phyloP scores from a whole-genome alignment of 768 basidiomycete species.

The Pleurotus giganteus region DNA sequence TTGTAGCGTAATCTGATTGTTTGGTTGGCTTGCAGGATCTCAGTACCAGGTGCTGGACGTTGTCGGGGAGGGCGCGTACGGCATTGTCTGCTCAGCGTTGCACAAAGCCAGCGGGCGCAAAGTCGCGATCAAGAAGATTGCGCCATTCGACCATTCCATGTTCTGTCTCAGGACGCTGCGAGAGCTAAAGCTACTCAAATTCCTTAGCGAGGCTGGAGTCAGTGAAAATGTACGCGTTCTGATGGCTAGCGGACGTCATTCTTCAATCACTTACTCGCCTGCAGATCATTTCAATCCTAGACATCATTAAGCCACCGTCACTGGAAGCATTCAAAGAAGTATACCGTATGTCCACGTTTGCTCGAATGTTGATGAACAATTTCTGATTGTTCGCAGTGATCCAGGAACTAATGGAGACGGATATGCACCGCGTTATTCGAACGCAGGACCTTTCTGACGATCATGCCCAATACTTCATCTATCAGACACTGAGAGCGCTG shows the following conservation, averaged over 20 bases:
- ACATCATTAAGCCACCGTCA: constrained; percentile 81
- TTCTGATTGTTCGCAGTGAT: constrained; percentile 27
- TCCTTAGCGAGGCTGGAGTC: constrained; percentile 52
- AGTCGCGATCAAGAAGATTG: constrained; percentile 96
- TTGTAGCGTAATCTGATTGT: neutral
- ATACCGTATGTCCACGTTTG: constrained; percentile 47
- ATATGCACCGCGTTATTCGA: constrained; percentile 93
- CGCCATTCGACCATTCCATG: constrained; percentile 94
- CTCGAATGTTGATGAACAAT: constrained; percentile 11
- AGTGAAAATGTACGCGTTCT: neutral
- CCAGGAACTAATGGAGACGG: constrained; percentile 86
- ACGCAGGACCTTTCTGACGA: constrained; percentile 94
- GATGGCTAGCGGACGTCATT: neutral
- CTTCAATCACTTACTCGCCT: neutral
- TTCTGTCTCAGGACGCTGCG: constrained; percentile 83
- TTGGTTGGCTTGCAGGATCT: constrained; percentile 15
- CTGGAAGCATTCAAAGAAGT: constrained; percentile 86
- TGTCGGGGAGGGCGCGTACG: constrained; percentile 95
- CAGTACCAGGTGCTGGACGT: constrained; percentile 77
- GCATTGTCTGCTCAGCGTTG: constrained; percentile 84
- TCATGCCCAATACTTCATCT: constrained; percentile 96
- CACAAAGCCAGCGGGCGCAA: constrained; percentile 75
- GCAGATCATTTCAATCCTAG: constrained; percentile 93
- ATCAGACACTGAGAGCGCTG: constrained; percentile 87
- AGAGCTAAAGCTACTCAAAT: constrained; percentile 93